Evolutionary conservation across 1,139 yeast species (phyloP).

Genomic region (Zhuliangozyma blackwelliae): DNA sequence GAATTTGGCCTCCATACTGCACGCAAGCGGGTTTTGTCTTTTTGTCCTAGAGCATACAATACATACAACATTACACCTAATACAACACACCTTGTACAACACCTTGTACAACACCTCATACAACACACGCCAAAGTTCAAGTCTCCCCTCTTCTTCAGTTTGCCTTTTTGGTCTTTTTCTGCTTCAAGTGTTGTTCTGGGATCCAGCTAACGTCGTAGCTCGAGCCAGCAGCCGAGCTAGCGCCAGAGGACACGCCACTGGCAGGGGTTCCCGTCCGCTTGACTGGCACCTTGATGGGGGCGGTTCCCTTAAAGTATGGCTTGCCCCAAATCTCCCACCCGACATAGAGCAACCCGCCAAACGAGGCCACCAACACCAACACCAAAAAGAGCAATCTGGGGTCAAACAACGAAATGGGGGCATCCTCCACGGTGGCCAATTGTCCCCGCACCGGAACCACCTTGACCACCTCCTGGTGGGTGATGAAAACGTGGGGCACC

Average conservation of each 20-base stretch:
- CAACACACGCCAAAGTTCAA: too few species aligned
- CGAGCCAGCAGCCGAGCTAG: slow-evolving; percentile 28
- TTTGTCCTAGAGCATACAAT: too few species aligned
- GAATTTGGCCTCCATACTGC: too few species aligned
- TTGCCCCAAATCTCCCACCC: slow-evolving; percentile 44
- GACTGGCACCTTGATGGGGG: slow-evolving; percentile 18
- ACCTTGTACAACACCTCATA: too few species aligned
- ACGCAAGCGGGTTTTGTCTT: too few species aligned
- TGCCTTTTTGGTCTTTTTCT: slow-evolving; percentile 28
- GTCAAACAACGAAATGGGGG: slow-evolving; percentile 63
- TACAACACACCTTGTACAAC: too few species aligned
- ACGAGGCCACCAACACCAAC: slow-evolving; percentile 45
- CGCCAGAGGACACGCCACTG: slow-evolving; percentile 21
- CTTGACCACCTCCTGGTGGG: slow-evolving; percentile 49
- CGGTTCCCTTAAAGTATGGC: slow-evolving; percentile 35
- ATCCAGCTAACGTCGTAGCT: slow-evolving; percentile 31
- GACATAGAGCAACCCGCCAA: slow-evolving; percentile 49
- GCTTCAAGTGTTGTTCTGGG: slow-evolving; percentile 32
- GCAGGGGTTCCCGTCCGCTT: slow-evolving; percentile 21
- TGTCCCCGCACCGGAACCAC: slow-evolving; percentile 57
- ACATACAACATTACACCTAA: too few species aligned
- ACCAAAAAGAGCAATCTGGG: slow-evolving; percentile 69
- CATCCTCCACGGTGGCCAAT: slow-evolving; percentile 58
- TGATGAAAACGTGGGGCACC: slow-evolving; percentile 57
- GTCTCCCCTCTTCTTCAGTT: slow-evolving; percentile 8